Base-by-base conservation (phyloP, 129 eudicot genomes). In the Tagetes patula region DNA sequence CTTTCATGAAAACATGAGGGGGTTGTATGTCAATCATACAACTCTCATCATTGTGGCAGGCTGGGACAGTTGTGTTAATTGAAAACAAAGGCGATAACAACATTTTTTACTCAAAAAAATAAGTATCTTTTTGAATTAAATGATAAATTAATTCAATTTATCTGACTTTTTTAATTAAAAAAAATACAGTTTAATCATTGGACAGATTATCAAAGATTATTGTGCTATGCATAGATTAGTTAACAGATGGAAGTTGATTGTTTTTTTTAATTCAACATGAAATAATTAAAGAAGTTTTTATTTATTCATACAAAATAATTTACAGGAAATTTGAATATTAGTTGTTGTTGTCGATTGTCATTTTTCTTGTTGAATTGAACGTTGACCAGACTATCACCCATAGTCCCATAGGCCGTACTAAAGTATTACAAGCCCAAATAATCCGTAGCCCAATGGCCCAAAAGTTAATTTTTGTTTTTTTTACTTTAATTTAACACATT, bases 61-160 rank as follows among this genome's bases (percentile, higher is more conserved):
- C 77, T 78, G 77, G 76, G 73, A 65, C 82, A 78, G 77, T 71
- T 71, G 82, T 78, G 71, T 62, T 50, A 32, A 72, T 78, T 78
- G 67, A 42, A 71, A 63, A 45, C 6, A 53, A 8, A 14, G 37
- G 63, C 40, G 39, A 62, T 43, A 50, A 62, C 4, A 43, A 54
- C 71, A 71, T 69, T 55, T 2, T 67, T 60, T 69, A 69, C 73
- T 50, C 77, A 73, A 50, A 71, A 70, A 71, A 78, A 68, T 53
- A 64, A 34, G 11, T 8, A 34, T 13, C 55, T 34, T 20, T 34
- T 69, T 37, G 32, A 46, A 3, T 27, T 8, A 63, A 62, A 20
- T 36, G 39, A 37, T 39, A 62, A 34, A 27, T 37, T 37, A 31
- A n/a, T 30, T 60, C 12, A 58, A 60, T 7, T 45, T 59, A 55